Evolutionary conservation across 768 basidiomycete genomes (phyloP).

Genomic region (Phanerochaete sordida): DNA sequence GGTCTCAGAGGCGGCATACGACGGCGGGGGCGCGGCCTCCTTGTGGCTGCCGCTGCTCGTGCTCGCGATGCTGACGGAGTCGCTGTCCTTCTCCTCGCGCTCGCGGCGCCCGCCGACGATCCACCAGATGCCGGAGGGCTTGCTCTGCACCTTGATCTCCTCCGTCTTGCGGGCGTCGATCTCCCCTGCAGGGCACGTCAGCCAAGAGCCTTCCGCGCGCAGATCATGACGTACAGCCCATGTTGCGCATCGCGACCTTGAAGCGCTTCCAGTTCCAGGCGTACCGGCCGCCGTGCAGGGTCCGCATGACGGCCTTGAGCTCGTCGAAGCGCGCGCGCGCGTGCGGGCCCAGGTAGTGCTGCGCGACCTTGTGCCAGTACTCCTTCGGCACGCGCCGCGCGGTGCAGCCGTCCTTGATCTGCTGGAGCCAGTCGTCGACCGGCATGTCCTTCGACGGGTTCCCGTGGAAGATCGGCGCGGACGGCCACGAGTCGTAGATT

Average conservation of each 20-base stretch:
- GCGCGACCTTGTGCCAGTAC: slow-evolving; percentile 80
- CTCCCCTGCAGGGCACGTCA: slow-evolving; percentile 46
- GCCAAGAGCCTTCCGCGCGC: not conserved
- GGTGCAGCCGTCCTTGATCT: slow-evolving; percentile 68
- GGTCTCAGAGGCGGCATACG: not conserved
- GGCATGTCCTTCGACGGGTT: slow-evolving; percentile 65
- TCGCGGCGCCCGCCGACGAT: slow-evolving; percentile 16
- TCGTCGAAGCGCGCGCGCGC: slow-evolving; percentile 68
- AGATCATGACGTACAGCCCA: slow-evolving; percentile 62
- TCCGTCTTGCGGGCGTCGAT: slow-evolving; percentile 44
- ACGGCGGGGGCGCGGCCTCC: slow-evolving; percentile 4
- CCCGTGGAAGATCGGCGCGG: slow-evolving; percentile 65
- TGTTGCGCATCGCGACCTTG: slow-evolving; percentile 71
- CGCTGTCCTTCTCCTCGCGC: slow-evolving; percentile 10
- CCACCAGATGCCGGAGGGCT: slow-evolving; percentile 24
- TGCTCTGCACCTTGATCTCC: slow-evolving; percentile 21
- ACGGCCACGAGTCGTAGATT: slow-evolving; percentile 58
- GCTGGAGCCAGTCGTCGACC: slow-evolving; percentile 70
- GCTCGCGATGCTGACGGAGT: slow-evolving; percentile 9
- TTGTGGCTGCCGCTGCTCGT: slow-evolving; percentile 12
- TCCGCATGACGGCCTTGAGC: slow-evolving; percentile 67
- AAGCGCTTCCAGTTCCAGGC: slow-evolving; percentile 85
- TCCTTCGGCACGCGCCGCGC: slow-evolving; percentile 72
- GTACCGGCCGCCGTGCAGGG: slow-evolving; percentile 75
- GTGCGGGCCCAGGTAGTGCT: slow-evolving; percentile 69